phyloP scores from a whole-genome alignment of 495 filamentous ascomycete species.

The Xylona heveae region DNA sequence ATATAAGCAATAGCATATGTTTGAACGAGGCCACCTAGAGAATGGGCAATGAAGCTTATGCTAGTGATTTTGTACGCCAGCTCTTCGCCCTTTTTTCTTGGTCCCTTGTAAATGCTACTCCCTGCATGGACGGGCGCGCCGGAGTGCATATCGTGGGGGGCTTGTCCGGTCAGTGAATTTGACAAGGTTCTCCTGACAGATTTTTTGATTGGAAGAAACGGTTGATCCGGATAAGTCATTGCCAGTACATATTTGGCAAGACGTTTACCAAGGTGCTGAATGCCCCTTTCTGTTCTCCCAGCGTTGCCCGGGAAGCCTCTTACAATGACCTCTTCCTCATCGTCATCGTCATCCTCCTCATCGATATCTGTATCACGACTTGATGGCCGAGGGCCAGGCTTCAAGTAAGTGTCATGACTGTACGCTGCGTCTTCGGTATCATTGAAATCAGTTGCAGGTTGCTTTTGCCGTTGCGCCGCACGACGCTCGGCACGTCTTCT shows the following conservation, averaged over 20 bases:
- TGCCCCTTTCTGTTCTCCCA: slow-evolving; percentile 75
- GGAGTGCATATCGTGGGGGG: slow-evolving; percentile 7
- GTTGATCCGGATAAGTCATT: slow-evolving; percentile 84
- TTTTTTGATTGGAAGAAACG: slow-evolving; percentile 50
- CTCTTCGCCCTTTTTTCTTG: slow-evolving; percentile 18
- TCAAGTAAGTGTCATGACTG: too few species aligned
- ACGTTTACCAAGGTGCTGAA: slow-evolving; percentile 90
- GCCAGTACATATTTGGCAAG: slow-evolving; percentile 76
- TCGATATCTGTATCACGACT: too few species aligned
- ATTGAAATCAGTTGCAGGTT: too few species aligned
- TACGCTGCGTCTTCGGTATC: too few species aligned
- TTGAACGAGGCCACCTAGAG: slow-evolving; percentile 76
- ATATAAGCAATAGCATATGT: slow-evolving; percentile 96
- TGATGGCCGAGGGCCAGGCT: too few species aligned
- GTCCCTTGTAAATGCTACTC: slow-evolving; percentile 27
- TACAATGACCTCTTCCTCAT: slow-evolving; percentile 83
- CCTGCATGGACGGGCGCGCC: slow-evolving; percentile 25
- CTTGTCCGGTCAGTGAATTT: slow-evolving; percentile 13
- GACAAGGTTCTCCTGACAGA: slow-evolving; percentile 17
- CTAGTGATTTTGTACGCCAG: slow-evolving; percentile 72
- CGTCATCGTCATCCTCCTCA: slow-evolving; percentile 29
- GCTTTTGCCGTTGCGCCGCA: slow-evolving; percentile 5
- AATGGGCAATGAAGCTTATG: slow-evolving; percentile 91
- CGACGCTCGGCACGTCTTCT: slow-evolving; percentile 28
- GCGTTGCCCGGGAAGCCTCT: slow-evolving; percentile 82